Evolutionary conservation across 2,329 filamentous ascomycete species (phyloP).

Genomic region (Didymella segeticola): DNA sequence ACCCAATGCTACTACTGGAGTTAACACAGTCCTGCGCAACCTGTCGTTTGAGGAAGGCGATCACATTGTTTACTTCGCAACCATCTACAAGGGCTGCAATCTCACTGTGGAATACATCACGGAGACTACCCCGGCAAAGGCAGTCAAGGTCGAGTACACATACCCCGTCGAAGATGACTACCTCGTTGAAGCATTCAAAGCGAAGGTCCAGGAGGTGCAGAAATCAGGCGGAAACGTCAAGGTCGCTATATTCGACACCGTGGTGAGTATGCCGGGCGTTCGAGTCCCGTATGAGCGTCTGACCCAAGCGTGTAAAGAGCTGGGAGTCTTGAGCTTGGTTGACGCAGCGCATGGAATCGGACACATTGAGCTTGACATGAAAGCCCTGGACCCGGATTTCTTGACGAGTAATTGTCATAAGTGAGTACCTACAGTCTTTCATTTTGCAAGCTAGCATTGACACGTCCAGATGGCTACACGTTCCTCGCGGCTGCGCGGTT

Average conservation of each 20-base stretch:
- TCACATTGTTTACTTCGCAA: conserved; percentile 78
- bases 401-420: conserved; percentile 76
- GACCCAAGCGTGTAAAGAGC: conserved; percentile 67
- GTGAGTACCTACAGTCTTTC: conserved; percentile 20
- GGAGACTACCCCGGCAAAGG: conserved; percentile 66
- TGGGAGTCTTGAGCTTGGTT: conserved; percentile 74
- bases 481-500: conserved; percentile 79
- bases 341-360: conserved; percentile 89
- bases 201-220: conserved; percentile 62
- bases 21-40: conserved; percentile 82
- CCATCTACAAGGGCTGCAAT: conserved; percentile 79
- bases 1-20: conserved; percentile 77
- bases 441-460: background rate
- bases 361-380: conserved; percentile 75
- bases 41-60: conserved; percentile 73
- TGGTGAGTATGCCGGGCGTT: conserved; percentile 80
- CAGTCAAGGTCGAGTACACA: conserved; percentile 63
- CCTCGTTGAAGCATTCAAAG: conserved; percentile 67
- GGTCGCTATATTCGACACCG: conserved; percentile 78
- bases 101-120: conserved; percentile 74
- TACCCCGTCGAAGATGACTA: conserved; percentile 76
- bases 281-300: conserved; percentile 79
- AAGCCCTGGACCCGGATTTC: conserved; percentile 76
- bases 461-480: conserved; percentile 78
- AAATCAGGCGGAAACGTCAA: conserved; percentile 67